Base-by-base conservation (phyloP, 495 filamentous ascomycete species). In the Hypoxylon lenormandii region DNA sequence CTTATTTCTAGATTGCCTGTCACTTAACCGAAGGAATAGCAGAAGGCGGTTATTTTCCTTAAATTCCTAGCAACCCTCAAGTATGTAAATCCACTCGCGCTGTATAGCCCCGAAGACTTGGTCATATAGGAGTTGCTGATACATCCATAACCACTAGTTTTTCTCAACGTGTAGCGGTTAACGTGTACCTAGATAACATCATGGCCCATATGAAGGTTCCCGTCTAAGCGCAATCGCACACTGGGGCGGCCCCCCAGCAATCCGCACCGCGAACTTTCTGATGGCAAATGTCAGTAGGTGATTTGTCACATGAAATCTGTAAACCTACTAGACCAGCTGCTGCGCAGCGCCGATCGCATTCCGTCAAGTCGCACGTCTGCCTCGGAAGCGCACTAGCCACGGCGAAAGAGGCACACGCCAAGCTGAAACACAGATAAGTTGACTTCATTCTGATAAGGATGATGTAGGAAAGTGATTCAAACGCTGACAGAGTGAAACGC, bases 211-310 rank as follows among this genome's bases (percentile, higher is more conserved):
- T 1, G 13, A 42, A 42, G 38, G 15, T 16, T 8, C 38, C 6
- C 13, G 38, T 42, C 38, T 42, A 42, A 16, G 8, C 38, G 38
- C 38, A 42, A n/a, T 42, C 12, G 38, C 38, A 42, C 38, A 42
- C 38, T 42, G 38, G 38, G 38, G 38, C 38, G 38, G 38, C 38
- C 5, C 38, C 38, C 38, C 38, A 42, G 12, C 12, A 42, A 6
- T 1, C 38, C 12, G 38, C 38, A 42, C 38, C 38, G 38, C 38
- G 12, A 15, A 42, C 12, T 10, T n/a, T 1, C 38, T 42, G 12
- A 16, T 42, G 13, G 15, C 38, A 5, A 42, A 42, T 5, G 38
- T 42, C 38, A 42, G 38, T 42, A 42, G 1, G 1, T 42, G 3
- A 10, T 42, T 16, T 13, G 13, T 42, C 1, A 16, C 1, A 42